These are phyloP conservation scores for Knufia fluminis DNA, from an alignment of 2,329 filamentous ascomycete species.

Conservation along the genomic window DNA sequence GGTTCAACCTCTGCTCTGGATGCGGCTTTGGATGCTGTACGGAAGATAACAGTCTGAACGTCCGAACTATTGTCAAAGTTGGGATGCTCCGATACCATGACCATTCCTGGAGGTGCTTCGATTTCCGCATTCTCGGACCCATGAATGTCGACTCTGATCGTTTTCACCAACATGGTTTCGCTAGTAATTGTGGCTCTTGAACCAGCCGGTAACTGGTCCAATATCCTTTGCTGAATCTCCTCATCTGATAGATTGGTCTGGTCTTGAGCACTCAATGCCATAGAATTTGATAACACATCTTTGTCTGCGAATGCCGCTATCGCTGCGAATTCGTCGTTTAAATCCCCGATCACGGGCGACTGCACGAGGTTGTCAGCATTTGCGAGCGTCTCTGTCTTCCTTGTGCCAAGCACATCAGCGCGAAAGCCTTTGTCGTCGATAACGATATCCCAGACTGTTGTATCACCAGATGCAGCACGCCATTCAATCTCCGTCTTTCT, in stretches of 20 bases:
- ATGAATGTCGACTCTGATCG: slow-evolving; percentile 39
- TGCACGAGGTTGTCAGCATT: slow-evolving; percentile 15
- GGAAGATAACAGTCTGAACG: slow-evolving; percentile 36
- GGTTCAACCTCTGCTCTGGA: slow-evolving; percentile 18
- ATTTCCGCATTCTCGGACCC: slow-evolving; percentile 35
- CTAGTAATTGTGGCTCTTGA: slow-evolving; percentile 36
- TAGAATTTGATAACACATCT: slow-evolving; percentile 22
- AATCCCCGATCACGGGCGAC: slow-evolving; percentile 35
- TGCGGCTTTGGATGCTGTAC: slow-evolving; percentile 32
- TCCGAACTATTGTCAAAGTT: slow-evolving; percentile 25
- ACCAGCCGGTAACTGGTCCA: slow-evolving; percentile 35
- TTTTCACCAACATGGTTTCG: slow-evolving; percentile 36
- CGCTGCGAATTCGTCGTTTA: slow-evolving; percentile 43
- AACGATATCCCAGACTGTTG: slow-evolving; percentile 39
- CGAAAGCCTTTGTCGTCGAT: slow-evolving; percentile 38
- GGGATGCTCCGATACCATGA: slow-evolving; percentile 37
- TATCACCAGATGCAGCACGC: slow-evolving; percentile 31
- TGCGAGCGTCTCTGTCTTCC: slow-evolving; percentile 23
- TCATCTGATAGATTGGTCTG: slow-evolving; percentile 35
- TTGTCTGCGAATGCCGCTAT: slow-evolving; percentile 27
- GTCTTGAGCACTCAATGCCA: slow-evolving; percentile 27
- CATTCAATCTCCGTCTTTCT: slow-evolving; percentile 35
- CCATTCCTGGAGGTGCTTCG: slow-evolving; percentile 36
- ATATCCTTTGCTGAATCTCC: slow-evolving; percentile 40
- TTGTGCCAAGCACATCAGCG: slow-evolving; percentile 38